These are phyloP conservation scores for Hygrophorus russula DNA, from an alignment of 768 basidiomycete species.

Conservation along the genomic window DNA sequence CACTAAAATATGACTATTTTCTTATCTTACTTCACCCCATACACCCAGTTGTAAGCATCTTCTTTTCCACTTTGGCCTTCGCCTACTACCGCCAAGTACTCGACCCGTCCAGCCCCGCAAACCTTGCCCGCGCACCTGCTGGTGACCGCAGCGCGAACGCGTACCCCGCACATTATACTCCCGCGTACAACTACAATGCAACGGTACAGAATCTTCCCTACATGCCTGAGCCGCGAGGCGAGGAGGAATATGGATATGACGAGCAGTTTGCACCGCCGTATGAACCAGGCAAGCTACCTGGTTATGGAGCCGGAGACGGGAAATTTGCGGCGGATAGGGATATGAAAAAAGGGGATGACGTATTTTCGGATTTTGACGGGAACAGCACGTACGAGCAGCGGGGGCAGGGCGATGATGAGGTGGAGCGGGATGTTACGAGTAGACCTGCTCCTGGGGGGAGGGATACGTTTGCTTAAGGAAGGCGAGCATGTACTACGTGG, in stretches of 20 bases:
- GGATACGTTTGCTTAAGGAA: conserved; percentile 13
- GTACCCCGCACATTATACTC: conserved; percentile 44
- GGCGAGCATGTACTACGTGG: neutral
- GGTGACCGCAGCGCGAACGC: conserved; percentile 23
- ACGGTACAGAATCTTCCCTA: conserved; percentile 21
- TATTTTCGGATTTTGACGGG: conserved; percentile 44
- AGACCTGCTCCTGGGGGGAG: conserved; percentile 25
- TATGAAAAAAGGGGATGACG: conserved; percentile 30
- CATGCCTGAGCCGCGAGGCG: conserved; percentile 28
- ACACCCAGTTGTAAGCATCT: conserved; percentile 35
- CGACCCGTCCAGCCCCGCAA: conserved; percentile 51
- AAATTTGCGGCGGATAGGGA: conserved; percentile 16
- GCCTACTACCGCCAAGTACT: conserved; percentile 66
- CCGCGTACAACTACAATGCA: conserved; percentile 41
- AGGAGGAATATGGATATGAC: neutral
- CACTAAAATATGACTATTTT: neutral
- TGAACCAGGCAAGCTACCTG: conserved; percentile 33
- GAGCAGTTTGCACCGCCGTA: conserved; percentile 27
- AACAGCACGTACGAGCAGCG: neutral
- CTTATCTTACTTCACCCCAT: neutral
- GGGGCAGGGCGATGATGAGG: conserved; percentile 1
- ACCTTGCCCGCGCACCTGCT: conserved; percentile 36
- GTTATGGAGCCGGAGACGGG: conserved; percentile 28
- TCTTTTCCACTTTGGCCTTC: conserved; percentile 61
- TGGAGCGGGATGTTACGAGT: conserved; percentile 35